These are phyloP conservation scores for Aspergillus pseudoviridinutans DNA, from an alignment of 2,329 filamentous ascomycete species.

Conservation along the genomic window DNA sequence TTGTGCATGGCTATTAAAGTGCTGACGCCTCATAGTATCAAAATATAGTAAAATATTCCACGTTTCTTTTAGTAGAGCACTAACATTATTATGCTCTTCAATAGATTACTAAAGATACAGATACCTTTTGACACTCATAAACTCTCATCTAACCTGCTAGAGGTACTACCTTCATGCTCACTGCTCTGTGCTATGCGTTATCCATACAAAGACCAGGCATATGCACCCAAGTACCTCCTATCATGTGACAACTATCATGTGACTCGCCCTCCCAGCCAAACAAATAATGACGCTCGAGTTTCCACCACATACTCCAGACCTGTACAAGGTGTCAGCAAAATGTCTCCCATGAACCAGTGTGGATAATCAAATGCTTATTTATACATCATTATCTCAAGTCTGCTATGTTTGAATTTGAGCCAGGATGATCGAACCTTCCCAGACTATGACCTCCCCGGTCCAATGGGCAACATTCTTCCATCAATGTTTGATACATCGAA, in stretches of 20 bases:
- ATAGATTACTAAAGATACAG: neutral
- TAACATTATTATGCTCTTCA: neutral
- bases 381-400: neutral
- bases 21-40: neutral
- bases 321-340: neutral
- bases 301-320: neutral
- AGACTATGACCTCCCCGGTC: slow-evolving; percentile 26
- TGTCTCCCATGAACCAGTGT: neutral
- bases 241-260: neutral
- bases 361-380: neutral
- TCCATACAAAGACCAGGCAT: too few species aligned
- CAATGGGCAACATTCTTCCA: slow-evolving; percentile 38
- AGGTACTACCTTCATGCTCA: neutral
- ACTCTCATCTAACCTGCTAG: neutral
- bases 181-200: neutral
- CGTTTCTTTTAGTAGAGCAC: too few species aligned
- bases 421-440: neutral
- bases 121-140: too few species aligned
- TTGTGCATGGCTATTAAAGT: too few species aligned
- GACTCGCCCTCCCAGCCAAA: neutral
- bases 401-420: neutral
- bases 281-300: neutral
- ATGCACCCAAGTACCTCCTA: too few species aligned
- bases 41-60: neutral
- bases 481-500: slow-evolving; percentile 33